phyloP scores from a whole-genome alignment of 1,139 yeast genomes.

The Meyerozyma guilliermondii region DNA sequence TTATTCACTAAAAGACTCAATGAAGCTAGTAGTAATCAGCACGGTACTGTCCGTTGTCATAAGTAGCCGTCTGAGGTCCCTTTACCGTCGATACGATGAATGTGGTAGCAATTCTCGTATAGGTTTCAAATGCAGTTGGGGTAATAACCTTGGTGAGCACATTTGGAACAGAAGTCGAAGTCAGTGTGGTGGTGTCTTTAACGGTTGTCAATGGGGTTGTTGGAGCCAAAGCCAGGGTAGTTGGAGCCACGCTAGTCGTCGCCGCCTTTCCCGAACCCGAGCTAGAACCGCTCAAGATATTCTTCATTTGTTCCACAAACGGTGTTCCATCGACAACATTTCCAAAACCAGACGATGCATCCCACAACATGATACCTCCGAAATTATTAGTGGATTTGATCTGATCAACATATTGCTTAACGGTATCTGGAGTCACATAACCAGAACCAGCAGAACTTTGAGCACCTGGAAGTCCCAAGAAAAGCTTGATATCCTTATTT shows the following conservation, averaged over 20 bases:
- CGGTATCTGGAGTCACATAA: slow-evolving; percentile 5
- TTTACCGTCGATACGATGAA: slow-evolving; percentile 2
- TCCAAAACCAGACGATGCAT: slow-evolving; percentile 8
- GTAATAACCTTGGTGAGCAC: slow-evolving; percentile 2
- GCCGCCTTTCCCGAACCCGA: neutral
- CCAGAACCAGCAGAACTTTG: slow-evolving; percentile 19
- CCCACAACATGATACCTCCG: slow-evolving; percentile 12
- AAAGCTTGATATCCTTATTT: slow-evolving; percentile 61
- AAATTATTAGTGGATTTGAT: slow-evolving; percentile 5
- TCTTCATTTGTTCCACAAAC: slow-evolving; percentile 12
- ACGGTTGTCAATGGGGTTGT: slow-evolving; percentile 3
- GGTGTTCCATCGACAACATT: slow-evolving; percentile 10
- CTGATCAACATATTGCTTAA: slow-evolving; percentile 5
- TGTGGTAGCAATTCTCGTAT: slow-evolving; percentile 9
- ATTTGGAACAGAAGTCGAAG: neutral
- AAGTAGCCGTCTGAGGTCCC: slow-evolving; percentile 4
- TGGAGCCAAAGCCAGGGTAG: slow-evolving; percentile 2
- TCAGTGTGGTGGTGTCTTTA: neutral
- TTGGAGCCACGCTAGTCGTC: slow-evolving; percentile 4
- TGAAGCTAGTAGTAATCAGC: neutral
- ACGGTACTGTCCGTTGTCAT: slow-evolving; percentile 2
- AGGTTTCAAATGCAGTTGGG: slow-evolving; percentile 9
- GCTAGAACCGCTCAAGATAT: slow-evolving; percentile 6
- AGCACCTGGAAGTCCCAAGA: slow-evolving; percentile 72
- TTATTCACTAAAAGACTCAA: too few species aligned